phyloP scores from a whole-genome alignment of 371 early-diverging fungal genomes.

The Syncephalastrum monosporum region DNA sequence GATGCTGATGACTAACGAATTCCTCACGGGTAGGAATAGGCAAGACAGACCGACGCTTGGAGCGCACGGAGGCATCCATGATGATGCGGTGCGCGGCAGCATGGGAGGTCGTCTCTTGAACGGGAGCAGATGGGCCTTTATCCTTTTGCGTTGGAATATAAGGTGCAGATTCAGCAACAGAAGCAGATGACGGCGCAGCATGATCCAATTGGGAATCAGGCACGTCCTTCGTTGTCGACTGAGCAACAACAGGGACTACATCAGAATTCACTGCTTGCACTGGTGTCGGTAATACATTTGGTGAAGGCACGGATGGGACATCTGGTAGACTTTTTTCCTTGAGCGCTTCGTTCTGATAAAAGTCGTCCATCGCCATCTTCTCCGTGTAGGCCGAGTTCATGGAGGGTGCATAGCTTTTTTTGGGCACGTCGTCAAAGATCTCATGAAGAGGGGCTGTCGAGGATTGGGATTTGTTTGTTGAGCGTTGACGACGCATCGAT shows the following conservation, averaged over 20 bases:
- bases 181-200: constrained; percentile 7
- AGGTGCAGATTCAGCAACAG: constrained; percentile 9
- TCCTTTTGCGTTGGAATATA: neutral
- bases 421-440: constrained; percentile 14
- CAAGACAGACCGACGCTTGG: constrained; percentile 9
- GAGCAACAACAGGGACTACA: too few relatives aligned
- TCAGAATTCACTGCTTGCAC: too few relatives aligned
- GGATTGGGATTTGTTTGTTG: constrained; percentile 11
- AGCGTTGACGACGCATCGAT: constrained; percentile 33
- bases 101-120: neutral
- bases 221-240: too few relatives aligned
- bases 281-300: too few relatives aligned
- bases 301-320: too few relatives aligned
- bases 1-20: neutral
- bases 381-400: constrained; percentile 2
- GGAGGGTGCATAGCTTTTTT: constrained; percentile 5
- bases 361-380: constrained; percentile 5
- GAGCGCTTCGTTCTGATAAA: neutral
- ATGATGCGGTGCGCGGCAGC: constrained; percentile 7
- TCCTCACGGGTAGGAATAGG: neutral
- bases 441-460: constrained; percentile 4
- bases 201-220: constrained; percentile 17
- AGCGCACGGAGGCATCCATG: constrained; percentile 10
- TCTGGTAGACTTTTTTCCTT: too few relatives aligned
- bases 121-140: neutral